A percentile compares a stretch with the other conserved stretches of the same genome.
phyloP scores from a whole-genome alignment of 176 grass and related monocot species.

The Urochloa ruziziensis region DNA sequence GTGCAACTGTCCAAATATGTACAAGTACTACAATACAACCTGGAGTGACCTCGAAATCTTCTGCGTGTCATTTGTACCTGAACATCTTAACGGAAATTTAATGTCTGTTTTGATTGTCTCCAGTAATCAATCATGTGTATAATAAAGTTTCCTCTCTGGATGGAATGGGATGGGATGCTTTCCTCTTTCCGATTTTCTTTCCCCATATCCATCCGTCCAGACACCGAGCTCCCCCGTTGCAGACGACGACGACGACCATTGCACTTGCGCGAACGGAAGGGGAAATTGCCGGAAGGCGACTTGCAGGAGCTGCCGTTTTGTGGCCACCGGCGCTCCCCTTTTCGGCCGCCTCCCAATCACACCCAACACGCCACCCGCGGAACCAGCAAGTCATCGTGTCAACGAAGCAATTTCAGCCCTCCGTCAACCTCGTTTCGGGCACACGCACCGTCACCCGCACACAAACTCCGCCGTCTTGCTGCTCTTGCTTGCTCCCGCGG shows the following conservation, averaged over 20 bases:
- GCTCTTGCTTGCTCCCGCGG: too few species aligned
- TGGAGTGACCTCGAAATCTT: background rate
- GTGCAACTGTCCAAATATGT: background rate
- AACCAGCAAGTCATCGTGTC: background rate
- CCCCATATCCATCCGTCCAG: too few species aligned
- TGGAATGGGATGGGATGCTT: too few species aligned
- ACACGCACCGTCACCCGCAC: background rate
- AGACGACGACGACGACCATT: background rate
- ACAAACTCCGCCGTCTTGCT: background rate
- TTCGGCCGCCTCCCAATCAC: background rate
- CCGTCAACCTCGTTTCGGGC: background rate
- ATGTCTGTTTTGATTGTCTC: background rate
- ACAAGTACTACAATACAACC: background rate
- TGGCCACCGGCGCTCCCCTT: background rate
- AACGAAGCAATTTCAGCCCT: background rate
- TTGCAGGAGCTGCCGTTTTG: background rate
- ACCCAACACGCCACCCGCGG: slow-evolving; percentile 13
- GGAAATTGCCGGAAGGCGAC: slow-evolving; percentile 19
- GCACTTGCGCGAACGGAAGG: background rate
- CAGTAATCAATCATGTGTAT: background rate
- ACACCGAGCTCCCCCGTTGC: background rate
- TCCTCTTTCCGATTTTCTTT: background rate
- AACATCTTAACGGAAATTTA: background rate
- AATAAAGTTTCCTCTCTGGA: background rate
- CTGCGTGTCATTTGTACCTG: background rate